Evolutionary conservation across 805 yeast genomes (phyloP), one percentile per base, ranked within the genome.

Genomic region (Suhomyces sp.): DNA sequence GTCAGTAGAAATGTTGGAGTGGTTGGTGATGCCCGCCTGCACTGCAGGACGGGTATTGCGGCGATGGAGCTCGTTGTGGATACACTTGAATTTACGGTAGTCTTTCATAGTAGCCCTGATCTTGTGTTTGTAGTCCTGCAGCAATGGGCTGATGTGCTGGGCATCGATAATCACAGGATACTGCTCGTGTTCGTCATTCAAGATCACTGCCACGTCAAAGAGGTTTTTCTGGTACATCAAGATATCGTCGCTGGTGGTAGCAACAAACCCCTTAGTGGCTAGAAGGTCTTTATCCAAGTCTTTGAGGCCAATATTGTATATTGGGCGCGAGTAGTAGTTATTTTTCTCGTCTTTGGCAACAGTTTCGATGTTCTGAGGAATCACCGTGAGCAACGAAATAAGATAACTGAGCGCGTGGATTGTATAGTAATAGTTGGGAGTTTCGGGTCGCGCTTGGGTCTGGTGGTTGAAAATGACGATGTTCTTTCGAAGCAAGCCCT

Each of bases 161-260:
- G 49, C 21, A 13, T 54, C 53, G 12, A 55, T 54, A 10, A 64
- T 53, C 5, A 43, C 48, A 8, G 61, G 60, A 13, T 58, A 56
- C 19, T 49, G 46, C 10, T 44, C 31, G 3, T 48, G 50, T 17
- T 57, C 65, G 7, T 47, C 46, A 22, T 47, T 47, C 41, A 73
- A 47, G 25, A 69, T 54, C 12, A 73, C 63, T 2, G 69, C 77
- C 31, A 61, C 50, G 54, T 86, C 89, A 60, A 79, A 85, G 3
- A 83, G 57, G 9, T 72, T 68, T 13, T 61, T 60, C 56, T 84
- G 85, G 53, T 77, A 81, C 59, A 84, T 69, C 29, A 87, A 66
- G 21, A 87, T 80, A 43, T 81, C 85, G 60, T 87, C 96, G 20
- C 85, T 79, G 1, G 93, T 84, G 6, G 82, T 73, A 2, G 85